Evolutionary conservation across 2,329 filamentous ascomycete species (phyloP), one percentile per base, ranked within the genome.

Genomic region (Didymosphaeria variabile): DNA sequence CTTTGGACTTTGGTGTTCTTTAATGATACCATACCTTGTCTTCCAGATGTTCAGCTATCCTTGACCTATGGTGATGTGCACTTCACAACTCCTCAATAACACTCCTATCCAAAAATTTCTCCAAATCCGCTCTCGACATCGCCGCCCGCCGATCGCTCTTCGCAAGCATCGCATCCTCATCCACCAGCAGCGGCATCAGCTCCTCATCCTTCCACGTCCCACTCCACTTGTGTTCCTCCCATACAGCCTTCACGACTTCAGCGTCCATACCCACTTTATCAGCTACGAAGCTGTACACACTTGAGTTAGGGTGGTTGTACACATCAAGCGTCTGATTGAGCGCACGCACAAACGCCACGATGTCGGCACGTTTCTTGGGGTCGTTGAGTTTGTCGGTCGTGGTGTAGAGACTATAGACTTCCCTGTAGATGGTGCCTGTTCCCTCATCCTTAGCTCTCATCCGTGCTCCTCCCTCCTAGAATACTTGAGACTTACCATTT

Each of bases 111-210:
- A 72, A 32, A 31, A 72, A 68, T 49, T 55, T 69, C 53, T 68
- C 64, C 59, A 72, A 46, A 2, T 70, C 69, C 19, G 44, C 46
- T 45, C 57, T 63, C n/a, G 59, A 50, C 15, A 59, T 56, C 19
- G 29, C 56, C 5, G 42, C 45, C 57, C 72, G 61, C 23, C 61
- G 60, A 55, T 72, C 68, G 46, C 46, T 46, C 40, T 56, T 55
- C 13, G 69, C 68, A 21, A 73, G 49, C 65, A 69, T 72, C 36
- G 47, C 57, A 60, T 74, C 71, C 57, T 74, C 72, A 10, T 66
- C 63, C 0, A 69, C 64, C 50, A 74, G 40, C 42, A 71, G 64
- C 17, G 67, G 63, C n/a, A 71, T 46, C 38, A 74, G 50, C 42
- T 55, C 42, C 19, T 66, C 65, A 19, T 56, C 53, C 36, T 57